A percentile compares a stretch with the other conserved stretches of the same genome.
Evolutionary conservation across 148 eudicot species (phyloP).

Genomic region (Nepenthes mirabilis): DNA sequence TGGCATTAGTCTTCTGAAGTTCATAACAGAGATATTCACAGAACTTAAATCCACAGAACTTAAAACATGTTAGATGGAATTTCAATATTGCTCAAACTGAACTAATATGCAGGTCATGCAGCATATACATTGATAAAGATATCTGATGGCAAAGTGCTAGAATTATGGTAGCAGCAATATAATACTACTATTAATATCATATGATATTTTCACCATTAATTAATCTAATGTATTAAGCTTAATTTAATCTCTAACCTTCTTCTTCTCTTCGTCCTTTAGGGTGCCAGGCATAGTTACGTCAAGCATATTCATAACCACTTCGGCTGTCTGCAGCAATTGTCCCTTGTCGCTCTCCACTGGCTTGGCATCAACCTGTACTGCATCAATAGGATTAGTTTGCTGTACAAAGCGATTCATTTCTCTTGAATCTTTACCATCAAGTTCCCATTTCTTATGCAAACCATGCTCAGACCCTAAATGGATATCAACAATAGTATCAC

Average conservation of each 20-base stretch:
- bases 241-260: conserved; percentile 35
- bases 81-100: too few relatives aligned
- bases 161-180: too few relatives aligned
- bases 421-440: conserved; percentile 15
- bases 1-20: too few relatives aligned
- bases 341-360: conserved; percentile 46
- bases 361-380: conserved; percentile 12
- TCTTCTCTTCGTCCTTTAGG: conserved; percentile 68
- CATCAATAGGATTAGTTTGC: conserved; percentile 20
- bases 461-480: conserved; percentile 15
- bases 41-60: too few relatives aligned
- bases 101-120: too few relatives aligned
- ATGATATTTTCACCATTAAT: background rate
- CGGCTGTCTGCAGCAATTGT: conserved; percentile 58
- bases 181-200: background rate
- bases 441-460: conserved; percentile 10
- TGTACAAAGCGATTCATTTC: conserved; percentile 10
- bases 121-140: too few relatives aligned
- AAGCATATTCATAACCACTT: conserved; percentile 87
- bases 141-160: too few relatives aligned
- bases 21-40: too few relatives aligned
- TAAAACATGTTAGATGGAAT: too few relatives aligned
- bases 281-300: conserved; percentile 82
- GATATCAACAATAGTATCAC: conserved; percentile 12
- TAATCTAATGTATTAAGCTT: background rate